phyloP scores from a whole-genome alignment of 495 filamentous ascomycete species.

The Bombardia bombarda region DNA sequence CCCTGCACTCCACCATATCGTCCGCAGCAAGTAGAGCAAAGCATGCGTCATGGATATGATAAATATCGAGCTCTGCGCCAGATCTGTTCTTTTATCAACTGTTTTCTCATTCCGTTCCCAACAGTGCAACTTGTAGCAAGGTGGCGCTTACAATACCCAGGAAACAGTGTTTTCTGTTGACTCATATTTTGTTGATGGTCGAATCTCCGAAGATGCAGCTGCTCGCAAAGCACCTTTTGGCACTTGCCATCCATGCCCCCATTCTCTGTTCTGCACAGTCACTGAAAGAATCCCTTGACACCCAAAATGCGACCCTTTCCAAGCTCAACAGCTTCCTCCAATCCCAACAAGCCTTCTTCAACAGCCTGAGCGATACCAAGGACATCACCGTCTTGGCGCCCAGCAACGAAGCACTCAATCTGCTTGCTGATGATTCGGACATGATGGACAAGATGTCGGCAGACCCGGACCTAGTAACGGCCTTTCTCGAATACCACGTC shows the following conservation, averaged over 20 bases:
- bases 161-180: not conserved
- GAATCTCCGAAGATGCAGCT: slow-evolving; percentile 12
- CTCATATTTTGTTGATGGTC: not conserved
- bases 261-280: slow-evolving; percentile 22
- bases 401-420: slow-evolving; percentile 47
- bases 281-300: slow-evolving; percentile 27
- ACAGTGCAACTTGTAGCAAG: too few relatives aligned
- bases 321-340: slow-evolving; percentile 38
- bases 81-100: too few relatives aligned
- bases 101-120: too few relatives aligned
- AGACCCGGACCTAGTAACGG: slow-evolving; percentile 32
- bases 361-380: slow-evolving; percentile 28
- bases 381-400: slow-evolving; percentile 62
- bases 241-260: slow-evolving; percentile 14
- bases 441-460: slow-evolving; percentile 18
- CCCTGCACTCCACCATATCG: too few relatives aligned
- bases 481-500: slow-evolving; percentile 58
- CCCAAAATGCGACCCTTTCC: slow-evolving; percentile 31
- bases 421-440: slow-evolving; percentile 25
- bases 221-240: slow-evolving; percentile 27
- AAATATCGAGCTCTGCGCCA: too few relatives aligned
- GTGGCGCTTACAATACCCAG: too few relatives aligned
- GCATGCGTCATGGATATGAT: too few relatives aligned
- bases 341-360: slow-evolving; percentile 29
- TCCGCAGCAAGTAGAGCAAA: too few relatives aligned